Percentiles rank a stretch among this genome's conserved stretches.
These are phyloP conservation scores for Sphagnum contortum DNA, from an alignment of 225 moss, liverwort and hornwort species.

Conservation along the genomic window DNA sequence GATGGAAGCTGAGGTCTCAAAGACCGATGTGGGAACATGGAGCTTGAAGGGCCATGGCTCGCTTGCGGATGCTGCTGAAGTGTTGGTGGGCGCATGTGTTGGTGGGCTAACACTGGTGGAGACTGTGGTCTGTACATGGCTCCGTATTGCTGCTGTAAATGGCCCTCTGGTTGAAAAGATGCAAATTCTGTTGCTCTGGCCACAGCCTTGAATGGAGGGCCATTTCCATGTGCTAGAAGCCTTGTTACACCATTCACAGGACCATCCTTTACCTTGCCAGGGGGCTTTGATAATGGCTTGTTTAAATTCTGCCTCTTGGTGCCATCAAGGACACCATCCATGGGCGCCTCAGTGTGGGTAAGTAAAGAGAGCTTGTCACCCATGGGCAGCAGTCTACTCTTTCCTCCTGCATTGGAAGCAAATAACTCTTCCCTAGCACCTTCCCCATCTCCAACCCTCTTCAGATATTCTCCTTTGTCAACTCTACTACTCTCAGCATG, in stretches of 20 bases:
- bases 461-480: neutral
- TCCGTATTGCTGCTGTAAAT: neutral
- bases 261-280: neutral
- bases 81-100: slow-evolving; percentile 13
- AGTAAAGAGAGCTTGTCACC: slow-evolving; percentile 6
- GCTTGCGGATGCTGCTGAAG: slow-evolving; percentile 22
- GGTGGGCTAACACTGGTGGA: slow-evolving; percentile 21
- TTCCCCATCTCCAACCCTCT: slow-evolving; percentile 2
- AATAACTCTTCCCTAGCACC: slow-evolving; percentile 1
- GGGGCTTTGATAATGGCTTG: slow-evolving; percentile 1
- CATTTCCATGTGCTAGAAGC: slow-evolving; percentile 1
- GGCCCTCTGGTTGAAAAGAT: neutral
- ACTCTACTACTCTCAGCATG: neutral
- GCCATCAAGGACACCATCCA: neutral
- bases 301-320: neutral
- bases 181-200: neutral
- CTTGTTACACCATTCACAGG: slow-evolving; percentile 4
- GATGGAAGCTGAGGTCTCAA: slow-evolving; percentile 29
- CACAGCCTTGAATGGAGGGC: neutral
- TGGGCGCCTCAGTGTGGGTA: slow-evolving; percentile 5
- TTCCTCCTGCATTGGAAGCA: neutral
- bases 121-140: slow-evolving; percentile 6
- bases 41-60: slow-evolving; percentile 14
- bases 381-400: slow-evolving; percentile 1
- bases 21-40: slow-evolving; percentile 25